Base-by-base conservation (phyloP, 495 filamentous ascomycete species). In the Aspergillus ellipticus region DNA sequence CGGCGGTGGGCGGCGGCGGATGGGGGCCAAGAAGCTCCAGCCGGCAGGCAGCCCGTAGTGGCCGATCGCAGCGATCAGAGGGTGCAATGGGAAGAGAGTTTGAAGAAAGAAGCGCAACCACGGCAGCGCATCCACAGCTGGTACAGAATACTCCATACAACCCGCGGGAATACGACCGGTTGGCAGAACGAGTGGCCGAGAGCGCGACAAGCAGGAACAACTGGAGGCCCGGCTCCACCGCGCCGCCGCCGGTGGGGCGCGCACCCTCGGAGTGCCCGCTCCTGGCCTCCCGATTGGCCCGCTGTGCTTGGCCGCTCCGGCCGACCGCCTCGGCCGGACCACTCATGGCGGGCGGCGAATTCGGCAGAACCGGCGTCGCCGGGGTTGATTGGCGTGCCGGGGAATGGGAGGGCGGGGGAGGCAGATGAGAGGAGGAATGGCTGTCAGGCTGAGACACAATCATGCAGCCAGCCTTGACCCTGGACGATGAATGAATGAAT, bases 341-440 rank as follows among this genome's bases (percentile, higher is more conserved):
- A 49, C 20, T 49, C 26, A 49, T 16, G 24, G 31, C 26, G 46
- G 46, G 26, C 46, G 46, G 46, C 46, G 46, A 49, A 49, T 49
- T 48, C 31, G n/a, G 35, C 46, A 49, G 46, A 31, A 19, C 8
- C 15, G 24, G 24, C 24, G 24, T 28, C 24, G 24, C 24, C 24
- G 24, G 24, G 26, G 46, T 15, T 49, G 26, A 22, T 49, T 31
- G 46, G 24, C 17, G 7, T 10, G 46, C 46, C n/a, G 46, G 24
- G 24, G 24, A 49, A 49, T 49, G 46, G 13, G 26, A 24, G 46
- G 24, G 46, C 24, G 46, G 45, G n/a, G 24, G 31, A 33, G 13
- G 13, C 13, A 13, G 13, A 33, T 13, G 35, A 39, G 35, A n/a
- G n/a, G 11, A 13, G 13, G 11, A 13, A n/a, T 4, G 9, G 11